phyloP scores from a whole-genome alignment of 306 rosid species.

The Mimosa pudica region DNA sequence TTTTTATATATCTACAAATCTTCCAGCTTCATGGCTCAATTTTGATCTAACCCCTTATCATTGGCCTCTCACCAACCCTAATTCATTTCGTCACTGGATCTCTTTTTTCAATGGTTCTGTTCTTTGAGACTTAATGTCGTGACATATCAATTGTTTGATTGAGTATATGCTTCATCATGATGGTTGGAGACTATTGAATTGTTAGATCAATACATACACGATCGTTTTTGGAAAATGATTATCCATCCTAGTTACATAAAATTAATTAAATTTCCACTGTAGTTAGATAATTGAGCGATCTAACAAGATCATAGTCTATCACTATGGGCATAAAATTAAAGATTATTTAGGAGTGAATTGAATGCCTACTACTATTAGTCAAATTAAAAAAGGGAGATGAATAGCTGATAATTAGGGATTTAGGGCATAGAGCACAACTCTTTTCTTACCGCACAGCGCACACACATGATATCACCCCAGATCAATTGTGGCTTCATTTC shows the following conservation, averaged over 20 bases:
- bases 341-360: not conserved
- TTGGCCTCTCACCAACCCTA: not conserved
- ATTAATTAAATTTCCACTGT: not conserved
- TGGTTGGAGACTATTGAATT: not conserved
- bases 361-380: not conserved
- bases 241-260: not conserved
- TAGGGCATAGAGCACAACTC: not conserved
- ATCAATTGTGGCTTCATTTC: not conserved
- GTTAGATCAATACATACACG: not conserved
- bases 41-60: not conserved
- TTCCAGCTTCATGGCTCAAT: not conserved
- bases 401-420: not conserved
- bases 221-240: not conserved
- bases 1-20: not conserved
- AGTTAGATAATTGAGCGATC: not conserved
- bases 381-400: not conserved
- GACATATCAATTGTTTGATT: not conserved
- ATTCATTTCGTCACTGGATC: not conserved
- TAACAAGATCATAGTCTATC: not conserved
- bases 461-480: not conserved
- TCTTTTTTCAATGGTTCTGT: not conserved
- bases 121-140: not conserved
- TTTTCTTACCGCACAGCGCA: too few species aligned
- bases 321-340: not conserved
- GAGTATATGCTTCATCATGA: not conserved